phyloP scores from a whole-genome alignment of 306 rosid genomes.

The Quercus rubra region DNA sequence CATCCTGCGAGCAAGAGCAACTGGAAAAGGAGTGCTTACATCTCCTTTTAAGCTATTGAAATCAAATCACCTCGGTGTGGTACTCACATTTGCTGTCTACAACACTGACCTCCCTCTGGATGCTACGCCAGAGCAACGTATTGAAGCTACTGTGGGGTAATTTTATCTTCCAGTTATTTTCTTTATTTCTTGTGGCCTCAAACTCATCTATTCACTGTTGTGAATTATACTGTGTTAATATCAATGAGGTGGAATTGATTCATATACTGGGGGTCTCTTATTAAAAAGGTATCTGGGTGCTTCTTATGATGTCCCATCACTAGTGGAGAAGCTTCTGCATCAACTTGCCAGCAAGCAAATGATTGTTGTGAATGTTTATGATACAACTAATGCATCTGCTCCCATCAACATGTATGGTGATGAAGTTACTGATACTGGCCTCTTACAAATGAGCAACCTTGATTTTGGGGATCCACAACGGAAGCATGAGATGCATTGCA shows the following conservation, averaged over 20 bases:
- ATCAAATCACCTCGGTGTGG: conserved; percentile 90
- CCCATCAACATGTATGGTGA: conserved; percentile 85
- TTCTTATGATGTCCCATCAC: conserved; percentile 88
- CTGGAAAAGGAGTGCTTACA: conserved; percentile 89
- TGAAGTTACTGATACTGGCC: conserved; percentile 76
- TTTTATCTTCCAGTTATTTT: conserved; percentile 16
- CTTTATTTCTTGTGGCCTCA: background rate
- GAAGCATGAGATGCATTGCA: conserved; percentile 98
- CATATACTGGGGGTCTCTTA: conserved; percentile 11
- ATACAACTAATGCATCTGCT: conserved; percentile 72
- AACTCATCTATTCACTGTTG: background rate
- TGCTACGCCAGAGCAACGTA: conserved; percentile 69
- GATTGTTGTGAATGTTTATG: conserved; percentile 91
- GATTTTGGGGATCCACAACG: conserved; percentile 97
- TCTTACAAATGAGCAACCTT: conserved; percentile 55
- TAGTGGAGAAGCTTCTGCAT: conserved; percentile 96
- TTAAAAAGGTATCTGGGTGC: conserved; percentile 85
- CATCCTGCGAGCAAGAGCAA: conserved; percentile 90
- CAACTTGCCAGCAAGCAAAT: conserved; percentile 99
- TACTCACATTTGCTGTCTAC: conserved; percentile 91
- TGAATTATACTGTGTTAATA: conserved; percentile 1
- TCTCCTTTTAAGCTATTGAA: conserved; percentile 94
- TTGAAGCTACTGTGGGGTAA: conserved; percentile 90
- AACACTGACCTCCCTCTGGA: conserved; percentile 56
- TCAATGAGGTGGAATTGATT: conserved; percentile 24